These are phyloP conservation scores for Aspergillus pseudotamarii DNA, from an alignment of 2,329 filamentous ascomycete species.

Conservation along the genomic window DNA sequence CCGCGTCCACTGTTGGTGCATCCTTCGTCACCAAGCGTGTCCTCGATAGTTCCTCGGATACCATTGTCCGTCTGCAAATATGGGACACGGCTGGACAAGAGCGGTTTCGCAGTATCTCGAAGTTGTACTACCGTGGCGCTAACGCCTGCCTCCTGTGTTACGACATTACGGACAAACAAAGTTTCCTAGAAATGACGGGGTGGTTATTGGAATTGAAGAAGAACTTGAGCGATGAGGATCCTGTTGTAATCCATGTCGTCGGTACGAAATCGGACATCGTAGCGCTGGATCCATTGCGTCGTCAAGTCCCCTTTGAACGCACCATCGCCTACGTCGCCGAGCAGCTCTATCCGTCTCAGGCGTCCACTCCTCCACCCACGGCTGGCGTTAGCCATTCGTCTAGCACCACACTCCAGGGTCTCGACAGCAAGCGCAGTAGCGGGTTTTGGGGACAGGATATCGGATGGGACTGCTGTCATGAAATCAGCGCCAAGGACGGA, in stretches of 20 bases:
- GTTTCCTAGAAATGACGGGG: constrained; percentile 87
- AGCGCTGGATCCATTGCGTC: constrained; percentile 73
- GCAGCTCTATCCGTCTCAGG: constrained; percentile 74
- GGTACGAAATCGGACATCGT: constrained; percentile 94
- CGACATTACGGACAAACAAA: constrained; percentile 83
- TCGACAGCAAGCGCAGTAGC: constrained; percentile 50
- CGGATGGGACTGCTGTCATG: constrained; percentile 96
- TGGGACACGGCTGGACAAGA: constrained; percentile 98
- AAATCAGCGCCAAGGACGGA: constrained; percentile 90
- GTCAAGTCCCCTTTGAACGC: constrained; percentile 89
- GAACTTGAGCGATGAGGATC: constrained; percentile 67
- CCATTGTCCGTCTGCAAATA: constrained; percentile 86
- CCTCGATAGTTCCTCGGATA: constrained; percentile 81
- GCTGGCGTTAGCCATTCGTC: constrained; percentile 46
- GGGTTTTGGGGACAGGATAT: constrained; percentile 82
- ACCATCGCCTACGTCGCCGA: constrained; percentile 96
- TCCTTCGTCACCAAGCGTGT: constrained; percentile 80
- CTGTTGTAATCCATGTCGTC: constrained; percentile 89
- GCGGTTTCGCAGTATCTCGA: constrained; percentile 89
- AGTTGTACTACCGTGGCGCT: constrained; percentile 93
- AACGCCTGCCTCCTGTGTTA: constrained; percentile 95
- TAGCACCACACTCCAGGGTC: constrained; percentile 32
- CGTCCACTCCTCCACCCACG: constrained; percentile 68
- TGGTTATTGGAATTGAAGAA: constrained; percentile 85
- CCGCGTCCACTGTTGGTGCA: constrained; percentile 72